phyloP scores from a whole-genome alignment of 2,329 filamentous ascomycete species.

The Bipolaris zeicola region DNA sequence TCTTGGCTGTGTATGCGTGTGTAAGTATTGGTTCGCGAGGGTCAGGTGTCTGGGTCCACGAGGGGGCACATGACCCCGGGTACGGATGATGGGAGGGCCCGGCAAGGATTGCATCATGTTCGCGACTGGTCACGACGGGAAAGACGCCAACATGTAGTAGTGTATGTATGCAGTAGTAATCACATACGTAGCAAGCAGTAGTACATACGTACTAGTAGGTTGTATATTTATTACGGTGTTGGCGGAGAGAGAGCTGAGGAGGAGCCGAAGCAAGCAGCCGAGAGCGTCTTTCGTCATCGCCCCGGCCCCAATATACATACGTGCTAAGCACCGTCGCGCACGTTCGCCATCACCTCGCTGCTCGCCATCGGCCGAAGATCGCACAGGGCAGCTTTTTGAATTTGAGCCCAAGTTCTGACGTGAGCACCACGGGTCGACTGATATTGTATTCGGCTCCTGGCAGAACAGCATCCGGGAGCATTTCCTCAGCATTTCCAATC shows the following conservation, averaged over 20 bases:
- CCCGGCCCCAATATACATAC: slow-evolving; percentile 5
- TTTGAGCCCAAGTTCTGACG: slow-evolving; percentile 14
- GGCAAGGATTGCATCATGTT: not conserved
- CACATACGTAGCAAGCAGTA: not conserved
- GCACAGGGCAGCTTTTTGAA: slow-evolving; percentile 19
- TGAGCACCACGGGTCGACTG: slow-evolving; percentile 13
- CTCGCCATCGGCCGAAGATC: slow-evolving; percentile 17
- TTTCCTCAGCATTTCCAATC: slow-evolving; percentile 27
- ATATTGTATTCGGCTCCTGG: slow-evolving; percentile 3
- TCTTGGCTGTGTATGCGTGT: too few species aligned
- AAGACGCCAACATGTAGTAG: not conserved
- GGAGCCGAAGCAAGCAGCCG: slow-evolving; percentile 27
- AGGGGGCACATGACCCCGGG: not conserved
- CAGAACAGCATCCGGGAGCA: slow-evolving; percentile 11
- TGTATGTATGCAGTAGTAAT: not conserved
- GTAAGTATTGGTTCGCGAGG: not conserved
- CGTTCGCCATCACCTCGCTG: slow-evolving; percentile 10
- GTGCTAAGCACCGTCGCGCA: slow-evolving; percentile 5
- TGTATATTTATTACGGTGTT: not conserved
- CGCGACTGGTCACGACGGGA: not conserved
- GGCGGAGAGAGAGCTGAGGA: slow-evolving; percentile 7
- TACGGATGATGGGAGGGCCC: not conserved
- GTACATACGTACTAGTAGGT: not conserved
- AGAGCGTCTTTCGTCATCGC: slow-evolving; percentile 22
- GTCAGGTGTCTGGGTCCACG: not conserved